Conservation (phyloP, 139 green algal species). For the Chlamydomonas sp. region DNA sequence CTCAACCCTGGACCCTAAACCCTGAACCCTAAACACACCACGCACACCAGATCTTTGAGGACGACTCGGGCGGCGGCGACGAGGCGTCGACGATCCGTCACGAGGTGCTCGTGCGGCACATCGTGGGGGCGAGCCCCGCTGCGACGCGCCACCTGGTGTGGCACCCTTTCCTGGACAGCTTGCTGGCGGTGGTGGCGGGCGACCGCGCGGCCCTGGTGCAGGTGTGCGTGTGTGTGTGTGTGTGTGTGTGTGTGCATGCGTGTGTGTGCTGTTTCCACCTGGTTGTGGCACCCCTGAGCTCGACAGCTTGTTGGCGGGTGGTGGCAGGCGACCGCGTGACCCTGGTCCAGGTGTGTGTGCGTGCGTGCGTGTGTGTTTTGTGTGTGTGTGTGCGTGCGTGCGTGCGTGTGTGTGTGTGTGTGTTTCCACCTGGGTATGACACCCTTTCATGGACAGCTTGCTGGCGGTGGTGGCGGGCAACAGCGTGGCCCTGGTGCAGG, state of each 20-base stretch:
- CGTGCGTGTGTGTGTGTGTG: too few relatives aligned
- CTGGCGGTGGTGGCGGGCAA: constrained; percentile 35
- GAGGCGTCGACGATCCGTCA: constrained; percentile 5
- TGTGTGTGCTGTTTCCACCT: too few relatives aligned
- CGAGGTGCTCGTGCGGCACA: constrained; percentile 17
- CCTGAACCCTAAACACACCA: too few relatives aligned
- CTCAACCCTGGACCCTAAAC: too few relatives aligned
- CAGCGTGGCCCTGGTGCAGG: too few relatives aligned
- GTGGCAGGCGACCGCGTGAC: constrained; percentile 14
- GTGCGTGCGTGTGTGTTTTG: constrained; percentile 6
- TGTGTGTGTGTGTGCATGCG: not conserved
- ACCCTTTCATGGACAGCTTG: constrained; percentile 36
- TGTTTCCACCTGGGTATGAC: too few relatives aligned
- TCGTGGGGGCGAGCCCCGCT: constrained; percentile 8
- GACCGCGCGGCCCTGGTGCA: not conserved
- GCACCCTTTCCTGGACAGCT: constrained; percentile 36
- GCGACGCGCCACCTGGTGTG: constrained; percentile 13
- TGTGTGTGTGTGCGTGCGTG: constrained; percentile 3
- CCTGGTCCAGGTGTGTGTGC: constrained; percentile 1
- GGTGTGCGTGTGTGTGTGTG: constrained; percentile 11
- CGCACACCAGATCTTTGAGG: too few relatives aligned
- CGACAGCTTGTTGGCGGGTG: constrained; percentile 42
- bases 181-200: constrained; percentile 40
- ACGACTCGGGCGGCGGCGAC: not conserved
- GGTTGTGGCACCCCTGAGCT: constrained; percentile 39